Evolutionary conservation across 139 green algal genomes (phyloP), one percentile per base, ranked within the genome.

Genomic region (Chlorella vulgaris): DNA sequence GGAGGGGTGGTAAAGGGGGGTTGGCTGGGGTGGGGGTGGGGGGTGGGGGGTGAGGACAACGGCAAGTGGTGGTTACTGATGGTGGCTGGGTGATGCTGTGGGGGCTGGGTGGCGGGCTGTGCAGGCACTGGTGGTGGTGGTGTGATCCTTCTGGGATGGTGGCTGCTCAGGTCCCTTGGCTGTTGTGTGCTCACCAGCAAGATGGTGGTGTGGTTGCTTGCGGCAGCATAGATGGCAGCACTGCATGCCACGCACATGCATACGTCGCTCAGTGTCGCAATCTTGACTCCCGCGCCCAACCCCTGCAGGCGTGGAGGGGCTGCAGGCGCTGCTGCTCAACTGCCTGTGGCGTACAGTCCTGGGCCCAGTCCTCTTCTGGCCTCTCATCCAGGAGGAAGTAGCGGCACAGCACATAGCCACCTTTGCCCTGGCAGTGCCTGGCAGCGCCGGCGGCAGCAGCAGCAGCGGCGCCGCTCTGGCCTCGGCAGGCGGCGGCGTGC

Each of bases 341-440:
- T 78, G 80, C 71, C 82, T 97, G 15, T 96, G 91, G 91, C 58
- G 85, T 28, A 53, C 47, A 22, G 83, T 95, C 61, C 83, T 91
- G 18, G 83, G 88, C 33, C 92, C 92, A 1, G 63, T 90, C 29
- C 85, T 95, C 78, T 85, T 97, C 47, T 85, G 82, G 63, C 89
- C 93, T 0, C 86, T 97, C 4, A 78, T 93, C 35, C 80, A 89
- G 84, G 80, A 84, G 31, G 80, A 84, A 26, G 69, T 84, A 40
- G 69, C 69, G 10, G 69, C 28, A 22, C 50, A 39, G 62, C 67
- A 80, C 74, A 75, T 80, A 35, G 58, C 58, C 0, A 28, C 75
- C 3, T 51, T 86, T 31, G 58, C 38, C 35, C 66, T 74, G 35
- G 26, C 21, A 1, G 28, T 28, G 7, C 1, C 8, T 6, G 1